phyloP scores from a whole-genome alignment of 1,284 basidiomycete genomes.

The Termitomyces sp. region DNA sequence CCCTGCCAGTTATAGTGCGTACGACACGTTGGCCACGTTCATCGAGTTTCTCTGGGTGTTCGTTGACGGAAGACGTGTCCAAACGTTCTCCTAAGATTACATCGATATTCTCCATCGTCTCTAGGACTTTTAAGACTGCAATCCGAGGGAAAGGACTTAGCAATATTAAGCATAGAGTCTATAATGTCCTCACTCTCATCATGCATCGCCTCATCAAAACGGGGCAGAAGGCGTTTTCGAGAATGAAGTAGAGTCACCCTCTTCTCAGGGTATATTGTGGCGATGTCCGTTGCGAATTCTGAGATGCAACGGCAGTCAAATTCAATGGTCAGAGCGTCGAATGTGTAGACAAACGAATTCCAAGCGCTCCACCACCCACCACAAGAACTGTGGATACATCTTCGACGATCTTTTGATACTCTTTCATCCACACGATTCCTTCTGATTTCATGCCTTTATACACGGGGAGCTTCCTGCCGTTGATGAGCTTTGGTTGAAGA shows the following conservation, averaged over 20 bases:
- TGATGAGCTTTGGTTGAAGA: neutral
- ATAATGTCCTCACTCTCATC: slow-evolving; percentile 37
- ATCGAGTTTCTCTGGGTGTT: slow-evolving; percentile 24
- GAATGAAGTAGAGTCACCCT: slow-evolving; percentile 68
- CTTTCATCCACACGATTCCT: slow-evolving; percentile 44
- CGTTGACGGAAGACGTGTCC: slow-evolving; percentile 38
- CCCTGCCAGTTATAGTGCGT: slow-evolving; percentile 51
- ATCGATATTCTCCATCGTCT: slow-evolving; percentile 36
- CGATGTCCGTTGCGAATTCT: slow-evolving; percentile 71
- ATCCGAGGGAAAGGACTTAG: neutral
- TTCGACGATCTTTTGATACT: slow-evolving; percentile 41
- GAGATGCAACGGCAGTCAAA: neutral
- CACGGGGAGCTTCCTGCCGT: slow-evolving; percentile 6
- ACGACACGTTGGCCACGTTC: slow-evolving; percentile 36
- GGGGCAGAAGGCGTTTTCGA: slow-evolving; percentile 51
- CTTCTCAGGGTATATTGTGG: slow-evolving; percentile 53
- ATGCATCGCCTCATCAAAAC: slow-evolving; percentile 56
- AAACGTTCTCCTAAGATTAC: slow-evolving; percentile 54
- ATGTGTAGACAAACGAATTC: slow-evolving; percentile 45
- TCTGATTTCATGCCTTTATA: slow-evolving; percentile 46
- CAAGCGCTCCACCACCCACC: slow-evolving; percentile 59
- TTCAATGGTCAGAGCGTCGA: neutral
- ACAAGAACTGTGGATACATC: slow-evolving; percentile 44
- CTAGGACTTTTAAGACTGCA: slow-evolving; percentile 40
- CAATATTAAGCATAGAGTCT: neutral